Evolutionary conservation across 2,329 filamentous ascomycete species (phyloP).

Genomic region (Aureobasidium musti): DNA sequence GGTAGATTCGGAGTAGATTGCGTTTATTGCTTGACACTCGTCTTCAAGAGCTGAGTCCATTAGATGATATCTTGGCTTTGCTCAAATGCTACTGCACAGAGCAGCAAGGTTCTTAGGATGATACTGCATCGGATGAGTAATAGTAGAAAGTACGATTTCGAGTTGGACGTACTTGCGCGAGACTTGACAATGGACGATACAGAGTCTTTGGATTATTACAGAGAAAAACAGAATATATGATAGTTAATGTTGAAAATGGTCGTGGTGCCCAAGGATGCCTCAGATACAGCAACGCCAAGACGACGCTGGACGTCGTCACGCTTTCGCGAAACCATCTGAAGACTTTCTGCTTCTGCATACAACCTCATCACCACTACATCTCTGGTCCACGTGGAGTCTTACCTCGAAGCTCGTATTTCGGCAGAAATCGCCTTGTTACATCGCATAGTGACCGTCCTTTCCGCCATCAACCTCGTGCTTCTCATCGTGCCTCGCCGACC

Average conservation of each 20-base stretch:
- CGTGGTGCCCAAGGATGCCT: background rate
- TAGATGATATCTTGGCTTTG: background rate
- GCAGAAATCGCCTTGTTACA: background rate
- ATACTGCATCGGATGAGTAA: background rate
- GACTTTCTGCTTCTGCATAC: slow-evolving; percentile 15
- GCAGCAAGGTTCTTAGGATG: background rate
- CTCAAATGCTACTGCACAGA: background rate
- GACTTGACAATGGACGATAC: background rate
- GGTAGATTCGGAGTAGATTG: slow-evolving; percentile 74
- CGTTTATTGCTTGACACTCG: slow-evolving; percentile 79
- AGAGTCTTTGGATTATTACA: background rate
- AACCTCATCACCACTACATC: background rate
- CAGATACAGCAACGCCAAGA: slow-evolving; percentile 9
- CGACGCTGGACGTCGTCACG: slow-evolving; percentile 7
- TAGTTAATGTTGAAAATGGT: background rate
- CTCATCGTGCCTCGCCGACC: background rate
- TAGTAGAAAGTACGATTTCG: background rate
- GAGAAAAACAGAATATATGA: background rate
- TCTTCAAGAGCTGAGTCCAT: slow-evolving; percentile 55
- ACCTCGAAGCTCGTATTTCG: background rate
- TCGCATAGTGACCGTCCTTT: background rate
- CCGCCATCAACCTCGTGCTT: background rate
- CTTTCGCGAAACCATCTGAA: background rate
- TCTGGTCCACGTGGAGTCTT: background rate
- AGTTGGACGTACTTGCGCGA: background rate